Base-by-base conservation (phyloP, 257 asterid genomes). In the Solanum chmielewskii region DNA sequence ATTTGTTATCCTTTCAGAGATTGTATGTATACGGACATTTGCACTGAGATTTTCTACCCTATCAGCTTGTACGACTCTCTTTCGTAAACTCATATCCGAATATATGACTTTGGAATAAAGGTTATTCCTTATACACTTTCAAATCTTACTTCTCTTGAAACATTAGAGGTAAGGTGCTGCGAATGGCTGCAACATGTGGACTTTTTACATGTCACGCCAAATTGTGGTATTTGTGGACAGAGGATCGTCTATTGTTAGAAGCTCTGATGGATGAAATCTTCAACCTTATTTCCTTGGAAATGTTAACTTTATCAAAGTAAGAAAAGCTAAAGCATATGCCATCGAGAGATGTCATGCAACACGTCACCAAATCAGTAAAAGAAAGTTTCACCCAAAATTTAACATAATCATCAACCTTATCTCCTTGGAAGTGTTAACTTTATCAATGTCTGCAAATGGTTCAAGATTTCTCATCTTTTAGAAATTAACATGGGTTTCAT, bases 41-140 rank as follows among this genome's bases (percentile, higher is more conserved):
- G 1, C 35, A 90, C 8, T 85, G 59, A 70, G 44, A 86, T 10
- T 60, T 68, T 83, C 70, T 87, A 2, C 90, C 92, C 1, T 15
- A 83, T 15, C 87, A 85, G n/a, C 35, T 88, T 45, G 85, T 88
- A 35, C 64, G 66, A 64, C 83, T 86, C 44, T 35, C 89, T 64
- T 70, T 88, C 31, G 64, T 90, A 20, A 73, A 66, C 7, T 4
- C 0, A 1, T 0, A 9, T 92, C 2, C 0, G 0, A 1, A 14
- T 90, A 9, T 0, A 3, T 6, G 68, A 44, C 2, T 90, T 88
- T 2, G 88, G 86, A 77, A 44, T 88, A 0, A 78, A 90, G 77
- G 62, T 31, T n/a, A 77, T 92, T n/a, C 92, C 90, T 3, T 3
- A 33, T 33, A 33, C 35, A 33, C 35, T 33, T 33, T 3, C 5